Evolutionary conservation across 768 basidiomycete genomes (phyloP).

Genomic region (Pleurotus cornucopiae): DNA sequence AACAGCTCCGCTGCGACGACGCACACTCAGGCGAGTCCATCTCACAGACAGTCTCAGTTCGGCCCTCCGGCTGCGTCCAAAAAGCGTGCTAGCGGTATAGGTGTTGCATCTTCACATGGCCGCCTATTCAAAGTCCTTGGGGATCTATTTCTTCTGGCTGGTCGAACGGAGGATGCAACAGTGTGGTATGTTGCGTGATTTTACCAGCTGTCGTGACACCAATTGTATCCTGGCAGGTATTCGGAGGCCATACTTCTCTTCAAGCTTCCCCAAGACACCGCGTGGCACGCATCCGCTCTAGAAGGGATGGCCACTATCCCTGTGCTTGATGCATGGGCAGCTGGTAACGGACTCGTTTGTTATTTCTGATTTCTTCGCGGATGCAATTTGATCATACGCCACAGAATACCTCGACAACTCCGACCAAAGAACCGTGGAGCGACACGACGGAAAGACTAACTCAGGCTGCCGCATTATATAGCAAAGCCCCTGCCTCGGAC

Average conservation of each 20-base stretch:
- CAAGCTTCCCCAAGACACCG: slow-evolving; percentile 66
- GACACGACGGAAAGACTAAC: slow-evolving; percentile 72
- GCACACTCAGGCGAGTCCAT: slow-evolving; percentile 16
- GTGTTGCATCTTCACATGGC: slow-evolving; percentile 75
- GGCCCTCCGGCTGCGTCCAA: slow-evolving; percentile 38
- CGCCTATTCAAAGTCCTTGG: slow-evolving; percentile 84
- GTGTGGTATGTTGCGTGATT: slow-evolving; percentile 53
- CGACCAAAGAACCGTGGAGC: slow-evolving; percentile 66
- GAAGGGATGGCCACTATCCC: slow-evolving; percentile 82
- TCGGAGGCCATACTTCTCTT: slow-evolving; percentile 79
- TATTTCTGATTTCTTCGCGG: slow-evolving; percentile 12
- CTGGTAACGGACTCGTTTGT: slow-evolving; percentile 68
- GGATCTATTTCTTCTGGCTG: slow-evolving; percentile 84
- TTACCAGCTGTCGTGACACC: background rate
- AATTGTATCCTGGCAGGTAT: slow-evolving; percentile 50
- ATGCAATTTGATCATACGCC: slow-evolving; percentile 11
- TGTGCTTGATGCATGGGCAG: slow-evolving; percentile 82
- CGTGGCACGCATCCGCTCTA: slow-evolving; percentile 87
- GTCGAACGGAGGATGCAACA: slow-evolving; percentile 77
- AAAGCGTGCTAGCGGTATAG: slow-evolving; percentile 61
- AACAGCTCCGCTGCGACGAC: slow-evolving; percentile 41
- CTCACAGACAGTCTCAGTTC: slow-evolving; percentile 51
- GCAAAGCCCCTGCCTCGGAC: slow-evolving; percentile 49
- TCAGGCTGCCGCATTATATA: slow-evolving; percentile 62
- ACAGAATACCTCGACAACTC: slow-evolving; percentile 52